phyloP scores from a whole-genome alignment of 257 asterid genomes.

The Ajuga chamaepitys region DNA sequence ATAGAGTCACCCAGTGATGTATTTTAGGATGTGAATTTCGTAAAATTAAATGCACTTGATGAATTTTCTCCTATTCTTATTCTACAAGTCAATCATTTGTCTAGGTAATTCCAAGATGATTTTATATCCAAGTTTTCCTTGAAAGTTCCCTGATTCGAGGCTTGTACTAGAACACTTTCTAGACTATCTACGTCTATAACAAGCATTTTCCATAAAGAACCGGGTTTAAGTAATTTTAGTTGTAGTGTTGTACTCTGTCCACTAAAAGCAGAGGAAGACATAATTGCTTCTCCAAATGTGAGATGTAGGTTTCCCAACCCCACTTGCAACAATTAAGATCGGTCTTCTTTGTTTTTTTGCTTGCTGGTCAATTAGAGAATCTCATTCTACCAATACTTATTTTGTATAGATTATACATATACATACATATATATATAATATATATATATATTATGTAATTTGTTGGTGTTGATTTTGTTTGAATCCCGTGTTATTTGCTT shows the following conservation, averaged over 20 bases:
- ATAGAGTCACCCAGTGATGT: not conserved
- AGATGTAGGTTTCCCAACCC: not conserved
- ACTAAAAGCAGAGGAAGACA: not conserved
- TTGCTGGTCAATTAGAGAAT: not conserved
- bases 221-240: not conserved
- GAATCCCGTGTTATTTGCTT: slow-evolving; percentile 22
- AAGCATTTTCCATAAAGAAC: not conserved
- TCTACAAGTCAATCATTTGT: not conserved
- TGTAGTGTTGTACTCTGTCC: not conserved
- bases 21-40: not conserved
- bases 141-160: not conserved
- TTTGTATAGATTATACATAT: not conserved
- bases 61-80: not conserved
- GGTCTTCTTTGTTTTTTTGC: not conserved
- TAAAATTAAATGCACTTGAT: not conserved
- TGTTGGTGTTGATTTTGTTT: not conserved
- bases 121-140: not conserved
- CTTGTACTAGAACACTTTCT: not conserved
- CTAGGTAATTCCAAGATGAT: not conserved
- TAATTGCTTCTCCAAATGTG: not conserved
- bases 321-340: not conserved
- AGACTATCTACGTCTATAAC: not conserved
- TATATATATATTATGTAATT: not conserved
- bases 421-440: no score
- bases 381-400: not conserved